Conservation (phyloP, 768 basidiomycete species). For the Termitomyces sp. region DNA sequence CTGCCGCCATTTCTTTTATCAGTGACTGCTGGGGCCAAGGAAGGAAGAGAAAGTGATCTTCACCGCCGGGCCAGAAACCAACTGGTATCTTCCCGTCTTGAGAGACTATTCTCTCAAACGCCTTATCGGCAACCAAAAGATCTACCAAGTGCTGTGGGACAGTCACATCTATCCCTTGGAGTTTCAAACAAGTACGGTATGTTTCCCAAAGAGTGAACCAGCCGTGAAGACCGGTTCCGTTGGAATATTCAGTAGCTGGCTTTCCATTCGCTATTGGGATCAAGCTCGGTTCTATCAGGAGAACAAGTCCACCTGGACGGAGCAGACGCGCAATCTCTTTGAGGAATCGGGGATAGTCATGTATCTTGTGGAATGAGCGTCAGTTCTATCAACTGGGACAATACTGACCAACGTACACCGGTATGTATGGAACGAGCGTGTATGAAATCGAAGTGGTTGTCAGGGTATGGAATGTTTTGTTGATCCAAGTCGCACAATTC, state of each 20-base stretch:
- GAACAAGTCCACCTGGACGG: conserved; percentile 64
- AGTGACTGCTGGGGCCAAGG: not conserved
- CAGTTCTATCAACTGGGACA: no score
- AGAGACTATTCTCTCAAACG: not conserved
- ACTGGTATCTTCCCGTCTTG: not conserved
- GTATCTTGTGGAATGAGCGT: not conserved
- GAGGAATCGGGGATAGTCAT: conserved; percentile 18
- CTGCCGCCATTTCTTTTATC: not conserved
- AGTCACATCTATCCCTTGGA: conserved; percentile 48
- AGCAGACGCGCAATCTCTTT: conserved; percentile 60
- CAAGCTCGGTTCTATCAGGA: conserved; percentile 59
- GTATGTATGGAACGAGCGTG: conserved; percentile 67
- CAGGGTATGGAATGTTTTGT: conserved; percentile 55
- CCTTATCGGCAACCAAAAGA: conserved; percentile 17
- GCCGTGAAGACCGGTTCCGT: conserved; percentile 36
- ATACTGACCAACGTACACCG: conserved; percentile 51
- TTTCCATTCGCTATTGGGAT: conserved; percentile 44
- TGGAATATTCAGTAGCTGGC: conserved; percentile 23
- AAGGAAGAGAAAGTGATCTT: not conserved
- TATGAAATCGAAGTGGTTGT: conserved; percentile 59
- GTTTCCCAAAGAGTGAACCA: conserved; percentile 65
- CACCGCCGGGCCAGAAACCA: not conserved
- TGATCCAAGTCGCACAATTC: conserved; percentile 68
- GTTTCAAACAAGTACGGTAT: conserved; percentile 48
- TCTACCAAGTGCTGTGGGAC: conserved; percentile 52